phyloP scores from a whole-genome alignment of 495 filamentous ascomycete species.

The Podospora australis region DNA sequence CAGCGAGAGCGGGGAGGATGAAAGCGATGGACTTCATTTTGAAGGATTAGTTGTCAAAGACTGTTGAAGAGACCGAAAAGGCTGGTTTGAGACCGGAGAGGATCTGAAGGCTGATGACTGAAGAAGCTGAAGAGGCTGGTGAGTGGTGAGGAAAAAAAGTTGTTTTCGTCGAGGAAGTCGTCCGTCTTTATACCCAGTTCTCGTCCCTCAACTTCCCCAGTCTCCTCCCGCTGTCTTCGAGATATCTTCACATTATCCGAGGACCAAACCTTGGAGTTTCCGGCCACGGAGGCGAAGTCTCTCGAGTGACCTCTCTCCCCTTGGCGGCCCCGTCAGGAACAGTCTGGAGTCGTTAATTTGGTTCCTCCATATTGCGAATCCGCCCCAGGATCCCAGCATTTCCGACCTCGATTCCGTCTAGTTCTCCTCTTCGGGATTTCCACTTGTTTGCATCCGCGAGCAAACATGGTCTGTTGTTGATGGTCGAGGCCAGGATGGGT shows the following conservation, averaged over 20 bases:
- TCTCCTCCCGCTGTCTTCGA: neutral
- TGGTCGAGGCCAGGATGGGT: conserved; percentile 9
- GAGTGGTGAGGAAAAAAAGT: conserved; percentile 21
- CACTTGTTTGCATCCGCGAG: conserved; percentile 11
- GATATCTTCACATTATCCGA: conserved; percentile 7
- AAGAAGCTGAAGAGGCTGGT: conserved; percentile 6
- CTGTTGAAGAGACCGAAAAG: neutral
- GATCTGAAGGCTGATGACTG: too few species aligned
- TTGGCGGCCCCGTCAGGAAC: conserved; percentile 19
- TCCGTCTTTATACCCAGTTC: conserved; percentile 29
- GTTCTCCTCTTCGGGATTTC: conserved; percentile 8
- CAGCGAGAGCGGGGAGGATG: conserved; percentile 43
- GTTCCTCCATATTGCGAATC: conserved; percentile 17
- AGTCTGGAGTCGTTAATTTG: conserved; percentile 28
- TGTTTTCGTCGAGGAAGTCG: conserved; percentile 22
- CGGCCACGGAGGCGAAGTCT: conserved; percentile 20
- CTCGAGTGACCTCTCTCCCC: conserved; percentile 9
- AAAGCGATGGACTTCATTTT: conserved; percentile 42
- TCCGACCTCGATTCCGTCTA: conserved; percentile 6
- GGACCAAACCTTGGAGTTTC: conserved; percentile 11
- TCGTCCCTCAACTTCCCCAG: neutral
- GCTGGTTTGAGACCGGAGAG: conserved; percentile 3
- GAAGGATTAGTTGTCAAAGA: conserved; percentile 12
- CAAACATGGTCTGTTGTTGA: conserved; percentile 9
- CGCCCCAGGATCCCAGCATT: conserved; percentile 1